These are phyloP conservation scores for Sicyos baderoa DNA, from an alignment of 306 rosid species.

Conservation along the genomic window DNA sequence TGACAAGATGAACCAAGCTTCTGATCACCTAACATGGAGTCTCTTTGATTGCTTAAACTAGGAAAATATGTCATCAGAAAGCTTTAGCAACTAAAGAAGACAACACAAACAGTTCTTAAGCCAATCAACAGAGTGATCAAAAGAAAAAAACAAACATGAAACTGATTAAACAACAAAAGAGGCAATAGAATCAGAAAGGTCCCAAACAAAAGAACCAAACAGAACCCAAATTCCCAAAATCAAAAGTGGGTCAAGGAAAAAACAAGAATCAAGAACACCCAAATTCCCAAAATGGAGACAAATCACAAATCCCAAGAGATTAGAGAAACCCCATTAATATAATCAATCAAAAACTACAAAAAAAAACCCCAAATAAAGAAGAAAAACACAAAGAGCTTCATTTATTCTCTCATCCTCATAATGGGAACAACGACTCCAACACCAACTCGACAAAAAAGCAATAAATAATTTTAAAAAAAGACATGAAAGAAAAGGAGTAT, in stretches of 20 bases:
- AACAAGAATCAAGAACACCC: conserved; percentile 4
- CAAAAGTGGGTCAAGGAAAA: neutral
- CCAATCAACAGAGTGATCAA: no score
- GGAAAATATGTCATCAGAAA: conserved; percentile 31
- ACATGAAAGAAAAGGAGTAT: conserved; percentile 15
- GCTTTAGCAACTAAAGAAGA: neutral
- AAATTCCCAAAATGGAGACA: conserved; percentile 39
- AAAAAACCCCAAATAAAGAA: no score
- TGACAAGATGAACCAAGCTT: conserved; percentile 32
- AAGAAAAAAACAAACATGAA: neutral
- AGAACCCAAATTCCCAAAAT: neutral
- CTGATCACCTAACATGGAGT: conserved; percentile 31
- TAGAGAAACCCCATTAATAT: neutral
- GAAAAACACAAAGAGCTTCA: no score
- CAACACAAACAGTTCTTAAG: neutral
- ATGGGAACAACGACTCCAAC: no score
- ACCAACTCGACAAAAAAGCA: no score
- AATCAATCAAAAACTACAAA: neutral
- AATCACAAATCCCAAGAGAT: conserved; percentile 52
- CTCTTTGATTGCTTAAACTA: conserved; percentile 32
- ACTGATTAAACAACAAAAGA: neutral
- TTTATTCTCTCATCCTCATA: no score
- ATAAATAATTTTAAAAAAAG: neutral
- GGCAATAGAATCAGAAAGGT: conserved; percentile 6
- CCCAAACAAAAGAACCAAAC: conserved; percentile 1